Evolutionary conservation across 371 early-diverging fungal genomes (phyloP).

Genomic region (Nematocida minor): DNA sequence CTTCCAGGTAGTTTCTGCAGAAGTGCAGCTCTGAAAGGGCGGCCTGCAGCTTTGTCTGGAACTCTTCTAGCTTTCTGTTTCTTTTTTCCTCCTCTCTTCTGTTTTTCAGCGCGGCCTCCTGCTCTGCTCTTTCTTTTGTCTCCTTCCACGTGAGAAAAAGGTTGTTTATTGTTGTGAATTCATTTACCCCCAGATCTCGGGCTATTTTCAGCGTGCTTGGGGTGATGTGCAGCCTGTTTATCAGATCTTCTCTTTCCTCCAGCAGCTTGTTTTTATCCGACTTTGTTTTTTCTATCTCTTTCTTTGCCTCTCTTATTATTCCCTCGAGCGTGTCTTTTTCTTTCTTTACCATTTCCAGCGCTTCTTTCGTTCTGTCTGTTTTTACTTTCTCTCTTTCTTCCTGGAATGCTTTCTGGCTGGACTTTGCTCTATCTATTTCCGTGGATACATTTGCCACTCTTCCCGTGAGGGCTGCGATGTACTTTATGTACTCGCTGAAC

Average conservation of each 20-base stretch:
- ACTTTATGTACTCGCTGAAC: neutral
- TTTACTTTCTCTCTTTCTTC: neutral
- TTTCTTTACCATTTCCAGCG: neutral
- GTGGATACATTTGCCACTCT: neutral
- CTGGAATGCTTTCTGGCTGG: neutral
- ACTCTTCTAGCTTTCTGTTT: slow-evolving; percentile 28
- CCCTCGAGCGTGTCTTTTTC: neutral
- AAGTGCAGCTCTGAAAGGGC: slow-evolving; percentile 28
- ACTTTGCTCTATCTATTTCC: neutral
- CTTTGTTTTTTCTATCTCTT: neutral
- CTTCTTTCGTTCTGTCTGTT: neutral
- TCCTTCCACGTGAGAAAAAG: slow-evolving; percentile 12
- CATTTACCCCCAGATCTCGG: slow-evolving; percentile 16
- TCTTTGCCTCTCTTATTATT: neutral
- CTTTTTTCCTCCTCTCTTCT: neutral
- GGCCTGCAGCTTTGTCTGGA: slow-evolving; percentile 37
- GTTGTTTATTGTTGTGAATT: slow-evolving; percentile 39
- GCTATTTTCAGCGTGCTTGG: slow-evolving; percentile 8
- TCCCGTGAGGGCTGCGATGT: neutral
- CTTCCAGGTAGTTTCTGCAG: slow-evolving; percentile 33
- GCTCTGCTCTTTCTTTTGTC: neutral
- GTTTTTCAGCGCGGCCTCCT: neutral
- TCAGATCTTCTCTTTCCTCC: neutral
- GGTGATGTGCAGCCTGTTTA: neutral
- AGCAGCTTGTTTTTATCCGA: neutral